Evolutionary conservation across 208 protist species (phyloP).

Genomic region (Trichomonas vaginalis): DNA sequence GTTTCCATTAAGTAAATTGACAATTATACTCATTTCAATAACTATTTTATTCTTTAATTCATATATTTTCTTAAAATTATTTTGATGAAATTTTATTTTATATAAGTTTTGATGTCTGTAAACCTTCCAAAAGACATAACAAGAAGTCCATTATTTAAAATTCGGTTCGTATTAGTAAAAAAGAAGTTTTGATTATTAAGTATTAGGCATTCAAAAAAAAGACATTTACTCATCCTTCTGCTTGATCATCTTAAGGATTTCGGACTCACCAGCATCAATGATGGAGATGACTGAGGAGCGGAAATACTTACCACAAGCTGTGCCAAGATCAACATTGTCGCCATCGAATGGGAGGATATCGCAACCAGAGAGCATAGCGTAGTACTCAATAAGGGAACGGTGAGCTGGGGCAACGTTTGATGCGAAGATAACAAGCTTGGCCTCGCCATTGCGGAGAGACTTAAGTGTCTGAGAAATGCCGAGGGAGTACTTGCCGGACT

Average conservation of each 20-base stretch:
- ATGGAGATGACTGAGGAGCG: conserved; percentile 79
- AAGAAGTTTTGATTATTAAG: too few species aligned
- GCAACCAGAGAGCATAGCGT: conserved; percentile 95
- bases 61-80: too few species aligned
- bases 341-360: conserved; percentile 94
- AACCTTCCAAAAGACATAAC: too few species aligned
- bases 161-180: too few species aligned
- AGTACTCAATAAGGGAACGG: conserved; percentile 98
- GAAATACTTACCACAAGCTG: conserved; percentile 94
- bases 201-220: too few species aligned
- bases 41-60: too few species aligned
- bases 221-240: conserved; percentile 18
- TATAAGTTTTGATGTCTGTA: too few species aligned
- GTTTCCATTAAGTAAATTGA: too few species aligned
- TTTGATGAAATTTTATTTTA: too few species aligned
- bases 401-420: conserved; percentile 92
- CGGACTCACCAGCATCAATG: conserved; percentile 82
- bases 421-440: conserved; percentile 92
- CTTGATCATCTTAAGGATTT: conserved; percentile 53
- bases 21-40: too few species aligned
- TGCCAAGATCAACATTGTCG: conserved; percentile 92
- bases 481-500: conserved; percentile 94
- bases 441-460: conserved; percentile 66
- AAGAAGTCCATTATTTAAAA: too few species aligned
- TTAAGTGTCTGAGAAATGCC: conserved; percentile 88